phyloP scores from a whole-genome alignment of 1,284 basidiomycete genomes.

The Waitea zeae region DNA sequence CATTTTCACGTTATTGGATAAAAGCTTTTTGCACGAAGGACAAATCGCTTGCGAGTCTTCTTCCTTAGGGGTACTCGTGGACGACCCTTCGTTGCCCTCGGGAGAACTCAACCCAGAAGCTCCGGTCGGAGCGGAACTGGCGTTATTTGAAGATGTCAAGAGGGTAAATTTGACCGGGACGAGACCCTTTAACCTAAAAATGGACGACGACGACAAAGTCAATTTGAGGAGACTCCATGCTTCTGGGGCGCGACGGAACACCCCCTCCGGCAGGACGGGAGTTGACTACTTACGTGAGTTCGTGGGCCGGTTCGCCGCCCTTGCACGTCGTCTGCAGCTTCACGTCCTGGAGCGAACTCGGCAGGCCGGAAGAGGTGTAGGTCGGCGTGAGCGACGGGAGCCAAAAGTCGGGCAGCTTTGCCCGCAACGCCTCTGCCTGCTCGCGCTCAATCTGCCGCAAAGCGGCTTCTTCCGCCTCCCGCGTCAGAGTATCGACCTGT shows the following conservation, averaged over 20 bases:
- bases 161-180: slow-evolving; percentile 61
- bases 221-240: neutral
- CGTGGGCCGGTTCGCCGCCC: slow-evolving; percentile 56
- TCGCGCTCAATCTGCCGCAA: slow-evolving; percentile 69
- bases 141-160: too few relatives aligned
- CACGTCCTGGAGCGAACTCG: slow-evolving; percentile 50
- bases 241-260: too few relatives aligned
- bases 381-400: slow-evolving; percentile 78
- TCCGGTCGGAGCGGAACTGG: slow-evolving; percentile 17
- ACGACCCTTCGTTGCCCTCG: slow-evolving; percentile 8
- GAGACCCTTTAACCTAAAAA: slow-evolving; percentile 56
- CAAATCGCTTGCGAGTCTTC: slow-evolving; percentile 57
- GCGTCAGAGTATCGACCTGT: slow-evolving; percentile 50
- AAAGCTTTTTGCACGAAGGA: slow-evolving; percentile 72
- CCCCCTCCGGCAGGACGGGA: too few relatives aligned
- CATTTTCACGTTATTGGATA: slow-evolving; percentile 63
- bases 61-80: slow-evolving; percentile 17
- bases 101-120: neutral
- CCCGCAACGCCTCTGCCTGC: slow-evolving; percentile 66
- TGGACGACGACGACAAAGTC: neutral
- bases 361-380: slow-evolving; percentile 44
- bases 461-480: slow-evolving; percentile 75
- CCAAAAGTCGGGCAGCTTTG: slow-evolving; percentile 92
- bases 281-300: slow-evolving; percentile 42
- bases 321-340: slow-evolving; percentile 80